Evolutionary conservation across 2,329 filamentous ascomycete species (phyloP).

Genomic region (Fusarium albosuccineum): DNA sequence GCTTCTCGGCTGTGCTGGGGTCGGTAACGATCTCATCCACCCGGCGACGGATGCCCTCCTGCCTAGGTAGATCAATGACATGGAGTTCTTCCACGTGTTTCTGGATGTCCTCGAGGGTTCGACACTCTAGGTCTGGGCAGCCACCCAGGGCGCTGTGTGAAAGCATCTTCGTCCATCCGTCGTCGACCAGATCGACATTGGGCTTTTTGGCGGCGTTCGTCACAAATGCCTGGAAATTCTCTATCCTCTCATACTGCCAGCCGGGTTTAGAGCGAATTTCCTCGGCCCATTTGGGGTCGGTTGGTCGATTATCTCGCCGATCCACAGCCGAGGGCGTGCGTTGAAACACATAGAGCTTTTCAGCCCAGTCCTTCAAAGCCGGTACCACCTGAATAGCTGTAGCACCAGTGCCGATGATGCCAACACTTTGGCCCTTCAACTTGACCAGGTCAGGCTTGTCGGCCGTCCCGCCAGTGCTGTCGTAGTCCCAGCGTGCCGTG

Average conservation of each 20-base stretch:
- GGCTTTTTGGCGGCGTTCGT: neutral
- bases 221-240: neutral
- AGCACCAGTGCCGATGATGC: neutral
- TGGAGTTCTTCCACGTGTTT: too few relatives aligned
- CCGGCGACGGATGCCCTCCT: neutral
- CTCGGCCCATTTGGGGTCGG: neutral
- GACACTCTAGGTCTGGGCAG: too few relatives aligned
- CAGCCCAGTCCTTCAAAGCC: neutral
- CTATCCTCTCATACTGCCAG: neutral
- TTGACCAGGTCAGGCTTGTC: neutral
- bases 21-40: slow-evolving; percentile 52
- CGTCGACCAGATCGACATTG: neutral
- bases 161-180: neutral
- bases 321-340: neutral
- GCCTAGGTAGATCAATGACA: too few relatives aligned
- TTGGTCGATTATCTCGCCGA: neutral
- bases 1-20: slow-evolving; percentile 60
- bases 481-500: neutral
- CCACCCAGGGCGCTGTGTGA: neutral
- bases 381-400: neutral
- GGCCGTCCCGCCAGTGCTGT: neutral
- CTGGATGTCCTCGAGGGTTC: too few relatives aligned
- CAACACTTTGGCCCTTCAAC: neutral
- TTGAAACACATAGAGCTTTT: neutral
- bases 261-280: neutral